Conservation (phyloP, 805 yeast species). For the Pichia pseudocactophila region DNA sequence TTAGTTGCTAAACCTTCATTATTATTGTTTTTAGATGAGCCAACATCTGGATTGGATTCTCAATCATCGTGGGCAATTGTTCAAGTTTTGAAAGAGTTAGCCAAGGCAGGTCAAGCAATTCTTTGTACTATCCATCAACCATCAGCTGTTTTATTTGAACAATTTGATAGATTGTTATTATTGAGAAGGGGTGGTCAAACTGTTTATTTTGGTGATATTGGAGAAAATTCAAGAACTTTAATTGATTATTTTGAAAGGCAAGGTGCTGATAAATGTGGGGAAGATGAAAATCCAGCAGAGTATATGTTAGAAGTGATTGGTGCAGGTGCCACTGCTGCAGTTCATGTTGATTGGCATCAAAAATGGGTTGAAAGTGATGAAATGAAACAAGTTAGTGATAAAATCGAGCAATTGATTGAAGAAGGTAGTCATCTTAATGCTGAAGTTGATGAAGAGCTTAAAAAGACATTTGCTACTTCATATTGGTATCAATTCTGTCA, state of each 20-base stretch:
- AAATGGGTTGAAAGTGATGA: slow-evolving; percentile 41
- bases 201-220: slow-evolving; percentile 47
- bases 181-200: slow-evolving; percentile 45
- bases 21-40: slow-evolving; percentile 48
- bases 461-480: slow-evolving; percentile 35
- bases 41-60: slow-evolving; percentile 53
- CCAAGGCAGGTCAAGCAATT: slow-evolving; percentile 47
- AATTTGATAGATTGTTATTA: slow-evolving; percentile 33
- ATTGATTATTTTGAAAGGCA: slow-evolving; percentile 38
- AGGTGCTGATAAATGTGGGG: slow-evolving; percentile 59
- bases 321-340: slow-evolving; percentile 68
- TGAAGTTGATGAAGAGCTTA: slow-evolving; percentile 12
- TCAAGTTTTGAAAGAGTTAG: slow-evolving; percentile 40
- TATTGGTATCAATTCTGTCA: slow-evolving; percentile 30
- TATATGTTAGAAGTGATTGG: slow-evolving; percentile 68
- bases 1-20: slow-evolving; percentile 47
- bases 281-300: slow-evolving; percentile 65
- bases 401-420: slow-evolving; percentile 24
- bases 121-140: slow-evolving; percentile 51
- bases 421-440: slow-evolving; percentile 10
- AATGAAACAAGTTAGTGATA: slow-evolving; percentile 20
- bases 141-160: slow-evolving; percentile 37
- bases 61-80: slow-evolving; percentile 53
- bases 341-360: slow-evolving; percentile 51
- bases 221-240: slow-evolving; percentile 34